Percentiles rank a stretch among this genome's conserved stretches.
Evolutionary conservation across 139 green algal genomes (phyloP).

Genomic region (Mesotaenium endlicherianum): DNA sequence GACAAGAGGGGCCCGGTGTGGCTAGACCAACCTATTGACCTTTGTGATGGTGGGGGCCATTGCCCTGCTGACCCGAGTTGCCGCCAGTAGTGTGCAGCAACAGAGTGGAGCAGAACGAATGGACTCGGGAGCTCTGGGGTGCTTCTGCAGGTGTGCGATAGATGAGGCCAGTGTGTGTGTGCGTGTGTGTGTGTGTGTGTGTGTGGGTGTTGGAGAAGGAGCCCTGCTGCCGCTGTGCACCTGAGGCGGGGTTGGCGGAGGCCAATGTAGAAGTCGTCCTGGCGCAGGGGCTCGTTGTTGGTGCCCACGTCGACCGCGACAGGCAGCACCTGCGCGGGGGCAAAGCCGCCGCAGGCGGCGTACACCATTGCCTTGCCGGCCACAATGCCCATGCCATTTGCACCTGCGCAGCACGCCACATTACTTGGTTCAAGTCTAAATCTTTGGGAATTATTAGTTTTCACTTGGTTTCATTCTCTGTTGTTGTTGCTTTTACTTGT

Average conservation of each 20-base stretch:
- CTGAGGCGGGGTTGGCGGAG: constrained; percentile 69
- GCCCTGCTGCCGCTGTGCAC: constrained; percentile 54
- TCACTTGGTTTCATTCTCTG: constrained; percentile 65
- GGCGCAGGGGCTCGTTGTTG: constrained; percentile 68
- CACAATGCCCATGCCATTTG: constrained; percentile 74
- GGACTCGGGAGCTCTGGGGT: neutral
- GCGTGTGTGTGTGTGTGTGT: neutral
- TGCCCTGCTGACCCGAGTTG: too few species aligned
- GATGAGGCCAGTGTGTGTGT: neutral
- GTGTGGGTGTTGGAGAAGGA: too few species aligned
- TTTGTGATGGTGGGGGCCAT: too few species aligned
- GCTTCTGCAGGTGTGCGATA: neutral
- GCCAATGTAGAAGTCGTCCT: constrained; percentile 67
- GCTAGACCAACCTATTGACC: too few species aligned
- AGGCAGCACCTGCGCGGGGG: constrained; percentile 77
- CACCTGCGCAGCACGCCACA: constrained; percentile 69
- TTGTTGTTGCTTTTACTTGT: too few species aligned
- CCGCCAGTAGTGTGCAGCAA: too few species aligned
- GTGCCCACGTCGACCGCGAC: constrained; percentile 84
- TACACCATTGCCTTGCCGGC: constrained; percentile 77
- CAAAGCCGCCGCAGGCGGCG: constrained; percentile 60
- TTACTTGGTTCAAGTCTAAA: constrained; percentile 88
- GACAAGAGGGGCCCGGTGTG: too few species aligned
- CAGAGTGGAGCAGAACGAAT: neutral
- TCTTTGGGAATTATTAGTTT: constrained; percentile 76